phyloP scores from a whole-genome alignment of 176 grass and related monocot genomes.

The Triticum urartu region DNA sequence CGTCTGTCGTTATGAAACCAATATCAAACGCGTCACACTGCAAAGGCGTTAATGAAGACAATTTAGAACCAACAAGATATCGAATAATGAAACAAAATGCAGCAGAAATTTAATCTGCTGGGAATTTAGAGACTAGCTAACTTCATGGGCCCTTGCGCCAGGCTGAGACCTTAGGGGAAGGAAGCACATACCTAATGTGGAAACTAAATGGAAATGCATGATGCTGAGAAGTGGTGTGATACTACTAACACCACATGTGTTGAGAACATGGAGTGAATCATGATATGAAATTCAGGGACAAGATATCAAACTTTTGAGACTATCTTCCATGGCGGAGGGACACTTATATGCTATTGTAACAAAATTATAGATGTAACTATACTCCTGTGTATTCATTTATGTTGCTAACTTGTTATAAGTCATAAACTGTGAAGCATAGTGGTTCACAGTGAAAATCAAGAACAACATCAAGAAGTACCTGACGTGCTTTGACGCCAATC shows the following conservation, averaged over 20 bases:
- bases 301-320: not conserved
- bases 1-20: conserved; percentile 90
- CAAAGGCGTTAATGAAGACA: conserved; percentile 29
- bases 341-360: not conserved
- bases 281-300: not conserved
- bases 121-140: conserved; percentile 8
- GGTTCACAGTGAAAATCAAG: conserved; percentile 1
- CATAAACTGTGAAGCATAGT: not conserved
- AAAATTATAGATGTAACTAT: not conserved
- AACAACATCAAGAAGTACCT: conserved; percentile 48
- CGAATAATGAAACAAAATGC: not conserved
- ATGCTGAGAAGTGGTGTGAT: not conserved
- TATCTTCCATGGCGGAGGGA: not conserved
- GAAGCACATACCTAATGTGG: not conserved
- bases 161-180: not conserved
- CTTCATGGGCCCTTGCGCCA: not conserved
- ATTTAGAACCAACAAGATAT: not conserved
- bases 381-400: not conserved
- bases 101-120: not conserved
- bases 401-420: not conserved
- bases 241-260: not conserved
- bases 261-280: not conserved
- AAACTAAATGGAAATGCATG: not conserved
- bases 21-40: conserved; percentile 92
- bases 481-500: conserved; percentile 68